Base-by-base conservation (phyloP, 306 rosid genomes). In the Rosa lucieae region DNA sequence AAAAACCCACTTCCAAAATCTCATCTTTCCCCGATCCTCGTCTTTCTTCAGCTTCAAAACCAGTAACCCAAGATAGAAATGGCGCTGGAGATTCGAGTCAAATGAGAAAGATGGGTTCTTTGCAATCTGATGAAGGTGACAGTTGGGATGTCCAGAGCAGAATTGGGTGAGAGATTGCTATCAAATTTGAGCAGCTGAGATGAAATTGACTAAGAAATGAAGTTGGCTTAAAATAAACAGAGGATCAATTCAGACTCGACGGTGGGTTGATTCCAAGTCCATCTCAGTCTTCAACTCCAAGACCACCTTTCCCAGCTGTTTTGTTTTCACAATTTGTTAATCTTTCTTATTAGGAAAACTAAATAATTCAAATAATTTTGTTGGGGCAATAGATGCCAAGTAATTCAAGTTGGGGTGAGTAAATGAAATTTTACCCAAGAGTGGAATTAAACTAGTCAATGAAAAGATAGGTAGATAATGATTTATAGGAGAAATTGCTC, bases 1-100 rank as follows among this genome's bases (percentile, higher is more conserved):
- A 35, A 90, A 85, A 67, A 65, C 88, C 94, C 82, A 85, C 71
- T 78, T 87, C 88, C 73, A 83, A 86, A 76, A 9, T 49, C 56
- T 73, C 99, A 92, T 90, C 9, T 61, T 76, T 76, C 8, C 20
- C 72, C 59, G 11, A 44, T 29, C 48, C 20, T 12, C 3, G 8
- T 11, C 61, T 81, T 78, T 79, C 37, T 71, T 58, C 48, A 86
- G 68, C 47, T 47, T 0, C 10, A 48, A 72, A 79, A 48, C 37
- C 81, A 82, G 63, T 18, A 17, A 6, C 61, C 79, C 79, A 48
- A 37, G 37, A 63, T 8, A 12, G 26, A 48, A 17, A 32, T 26
- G 48, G 48, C 20, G 18, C 32, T 32, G 72, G 21, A 76, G 62
- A 37, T 43, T 75, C 14, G 13, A 75, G 46, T 35, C 59, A 62